These are phyloP conservation scores for Phytophthora hibernalis DNA, from an alignment of 352 stramenopile species.

Conservation along the genomic window DNA sequence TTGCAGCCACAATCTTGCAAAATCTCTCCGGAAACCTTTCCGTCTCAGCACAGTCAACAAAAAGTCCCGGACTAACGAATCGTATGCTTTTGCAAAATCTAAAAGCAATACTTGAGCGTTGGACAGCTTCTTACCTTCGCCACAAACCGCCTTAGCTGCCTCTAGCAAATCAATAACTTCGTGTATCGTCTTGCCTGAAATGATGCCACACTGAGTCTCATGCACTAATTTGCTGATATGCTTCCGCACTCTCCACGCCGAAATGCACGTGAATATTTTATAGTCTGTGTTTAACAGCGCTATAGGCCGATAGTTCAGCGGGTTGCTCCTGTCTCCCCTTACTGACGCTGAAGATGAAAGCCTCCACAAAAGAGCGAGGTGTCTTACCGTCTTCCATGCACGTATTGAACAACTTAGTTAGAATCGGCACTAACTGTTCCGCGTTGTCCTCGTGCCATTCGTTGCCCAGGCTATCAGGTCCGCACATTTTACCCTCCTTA, in stretches of 20 bases:
- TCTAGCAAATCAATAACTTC: conserved; percentile 8
- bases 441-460: conserved; percentile 5
- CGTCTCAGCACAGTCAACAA: conserved; percentile 6
- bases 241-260: neutral
- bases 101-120: conserved; percentile 5
- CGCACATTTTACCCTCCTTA: conserved; percentile 1
- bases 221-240: neutral
- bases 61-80: conserved; percentile 13
- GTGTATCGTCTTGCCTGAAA: conserved; percentile 5
- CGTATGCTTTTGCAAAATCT: conserved; percentile 17
- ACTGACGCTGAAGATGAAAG: conserved; percentile 7
- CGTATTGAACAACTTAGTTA: conserved; percentile 1
- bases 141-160: neutral
- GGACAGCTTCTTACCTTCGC: neutral
- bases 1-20: neutral
- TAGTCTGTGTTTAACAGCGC: conserved; percentile 9
- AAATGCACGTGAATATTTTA: conserved; percentile 5
- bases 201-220: conserved; percentile 1
- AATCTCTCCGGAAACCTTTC: conserved; percentile 4
- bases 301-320: conserved; percentile 3
- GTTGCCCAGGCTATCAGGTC: neutral
- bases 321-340: conserved; percentile 9
- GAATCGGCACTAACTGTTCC: neutral
- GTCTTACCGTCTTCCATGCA: neutral
- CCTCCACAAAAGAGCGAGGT: neutral